Percentiles rank a stretch among this genome's conserved stretches.
Evolutionary conservation across 1,139 yeast species (phyloP).

Genomic region (Kluyveromyces sp.): DNA sequence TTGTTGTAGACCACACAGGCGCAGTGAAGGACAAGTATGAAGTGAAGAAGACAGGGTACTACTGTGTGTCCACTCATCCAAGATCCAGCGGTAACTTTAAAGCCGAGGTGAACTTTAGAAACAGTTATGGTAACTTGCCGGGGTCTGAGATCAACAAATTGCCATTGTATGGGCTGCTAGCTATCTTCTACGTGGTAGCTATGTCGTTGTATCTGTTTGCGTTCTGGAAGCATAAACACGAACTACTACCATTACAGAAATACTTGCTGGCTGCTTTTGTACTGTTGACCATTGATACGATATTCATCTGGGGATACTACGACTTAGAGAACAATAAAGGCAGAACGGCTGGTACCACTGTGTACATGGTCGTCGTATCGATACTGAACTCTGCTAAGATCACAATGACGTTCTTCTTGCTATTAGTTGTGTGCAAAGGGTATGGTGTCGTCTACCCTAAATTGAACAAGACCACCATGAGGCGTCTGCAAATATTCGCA

Average conservation of each 20-base stretch:
- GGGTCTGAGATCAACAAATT: constrained; percentile 90
- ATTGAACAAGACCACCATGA: constrained; percentile 69
- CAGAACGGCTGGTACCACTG: constrained; percentile 54
- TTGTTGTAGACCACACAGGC: constrained; percentile 50
- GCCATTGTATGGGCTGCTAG: constrained; percentile 80
- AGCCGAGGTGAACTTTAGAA: constrained; percentile 72
- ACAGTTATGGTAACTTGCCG: constrained; percentile 82
- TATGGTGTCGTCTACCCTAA: constrained; percentile 91
- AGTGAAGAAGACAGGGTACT: constrained; percentile 75
- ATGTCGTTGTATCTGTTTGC: constrained; percentile 79
- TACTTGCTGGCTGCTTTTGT: constrained; percentile 81
- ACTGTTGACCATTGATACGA: constrained; percentile 76
- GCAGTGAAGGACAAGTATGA: constrained; percentile 56
- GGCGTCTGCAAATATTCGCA: constrained; percentile 72
- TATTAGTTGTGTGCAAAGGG: constrained; percentile 81
- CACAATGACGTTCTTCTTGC: constrained; percentile 80
- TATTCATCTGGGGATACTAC: constrained; percentile 87
- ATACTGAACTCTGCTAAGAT: constrained; percentile 73
- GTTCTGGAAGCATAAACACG: constrained; percentile 79
- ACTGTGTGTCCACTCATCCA: constrained; percentile 72
- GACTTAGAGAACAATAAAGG: constrained; percentile 69
- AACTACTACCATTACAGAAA: constrained; percentile 82
- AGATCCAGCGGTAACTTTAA: constrained; percentile 40
- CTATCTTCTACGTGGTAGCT: constrained; percentile 75
- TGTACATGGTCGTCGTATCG: constrained; percentile 72